Conservation (phyloP, 768 basidiomycete species). For the Boletus reticuloceps region DNA sequence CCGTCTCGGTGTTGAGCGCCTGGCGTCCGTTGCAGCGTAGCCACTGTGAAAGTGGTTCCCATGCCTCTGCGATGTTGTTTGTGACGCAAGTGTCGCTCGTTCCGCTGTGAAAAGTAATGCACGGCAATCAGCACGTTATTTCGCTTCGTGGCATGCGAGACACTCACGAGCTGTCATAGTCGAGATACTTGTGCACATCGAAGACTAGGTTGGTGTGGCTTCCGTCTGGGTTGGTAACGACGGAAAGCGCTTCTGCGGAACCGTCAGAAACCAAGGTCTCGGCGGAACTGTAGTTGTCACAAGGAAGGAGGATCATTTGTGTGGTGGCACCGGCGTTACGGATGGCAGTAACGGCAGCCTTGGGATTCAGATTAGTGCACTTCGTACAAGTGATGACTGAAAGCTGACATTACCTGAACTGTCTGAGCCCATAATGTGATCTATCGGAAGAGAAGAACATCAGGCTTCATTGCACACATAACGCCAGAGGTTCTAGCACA, state of each 20-base stretch:
- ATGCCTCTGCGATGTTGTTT: constrained; percentile 23
- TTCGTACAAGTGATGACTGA: background rate
- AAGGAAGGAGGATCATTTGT: constrained; percentile 11
- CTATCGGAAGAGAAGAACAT: background rate
- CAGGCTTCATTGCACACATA: background rate
- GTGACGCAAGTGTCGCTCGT: constrained; percentile 1
- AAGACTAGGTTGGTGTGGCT: constrained; percentile 6
- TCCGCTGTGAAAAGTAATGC: background rate
- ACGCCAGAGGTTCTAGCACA: too few species aligned
- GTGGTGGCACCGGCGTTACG: constrained; percentile 8
- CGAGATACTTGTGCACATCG: constrained; percentile 15
- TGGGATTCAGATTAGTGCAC: background rate
- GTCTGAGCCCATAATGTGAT: constrained; percentile 7
- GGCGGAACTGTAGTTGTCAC: constrained; percentile 6
- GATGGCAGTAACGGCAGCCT: constrained; percentile 15
- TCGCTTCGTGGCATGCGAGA: too few species aligned
- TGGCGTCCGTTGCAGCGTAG: constrained; percentile 47
- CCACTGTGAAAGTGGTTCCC: constrained; percentile 46
- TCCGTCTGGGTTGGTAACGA: constrained; percentile 10
- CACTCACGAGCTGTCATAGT: constrained; percentile 11
- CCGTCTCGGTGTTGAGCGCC: constrained; percentile 57
- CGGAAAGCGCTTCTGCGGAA: constrained; percentile 4
- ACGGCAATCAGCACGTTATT: background rate
- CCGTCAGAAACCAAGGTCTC: constrained; percentile 6
- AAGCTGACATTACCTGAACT: constrained; percentile 3